phyloP scores from a whole-genome alignment of 805 yeast species.

The Yarrowia alimentaria region DNA sequence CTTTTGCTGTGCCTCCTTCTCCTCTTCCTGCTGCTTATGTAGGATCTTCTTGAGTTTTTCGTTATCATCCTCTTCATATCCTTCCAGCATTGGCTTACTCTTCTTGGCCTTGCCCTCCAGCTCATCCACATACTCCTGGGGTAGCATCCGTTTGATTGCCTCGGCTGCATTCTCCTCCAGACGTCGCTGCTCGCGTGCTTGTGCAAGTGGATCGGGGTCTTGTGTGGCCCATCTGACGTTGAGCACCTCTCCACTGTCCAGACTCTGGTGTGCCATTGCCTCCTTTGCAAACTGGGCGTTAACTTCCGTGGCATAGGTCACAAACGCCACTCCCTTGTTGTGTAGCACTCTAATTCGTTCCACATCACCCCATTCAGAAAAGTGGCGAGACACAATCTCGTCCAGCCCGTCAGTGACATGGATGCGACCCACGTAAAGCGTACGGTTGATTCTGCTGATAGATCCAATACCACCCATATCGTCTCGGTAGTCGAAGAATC shows the following conservation, averaged over 20 bases:
- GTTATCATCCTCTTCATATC: conserved; percentile 37
- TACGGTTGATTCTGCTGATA: conserved; percentile 63
- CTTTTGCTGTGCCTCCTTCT: too few species aligned
- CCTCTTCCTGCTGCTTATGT: conserved; percentile 1
- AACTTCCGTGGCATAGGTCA: conserved; percentile 63
- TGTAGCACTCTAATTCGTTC: conserved; percentile 62
- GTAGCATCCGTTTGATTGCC: conserved; percentile 44
- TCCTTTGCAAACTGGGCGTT: conserved; percentile 95
- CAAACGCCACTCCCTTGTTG: conserved; percentile 70
- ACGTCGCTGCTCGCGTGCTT: conserved; percentile 48
- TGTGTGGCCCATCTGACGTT: conserved; percentile 85
- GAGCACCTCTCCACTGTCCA: conserved; percentile 64
- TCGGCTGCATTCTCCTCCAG: conserved; percentile 54
- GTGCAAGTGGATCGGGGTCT: conserved; percentile 75
- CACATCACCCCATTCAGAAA: conserved; percentile 73
- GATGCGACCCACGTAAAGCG: conserved; percentile 70
- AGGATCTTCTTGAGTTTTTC: conserved; percentile 12
- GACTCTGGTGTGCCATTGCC: conserved; percentile 82
- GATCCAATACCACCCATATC: conserved; percentile 96
- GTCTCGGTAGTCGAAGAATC: conserved; percentile 74
- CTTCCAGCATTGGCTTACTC: conserved; percentile 33
- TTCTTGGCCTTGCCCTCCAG: conserved; percentile 36
- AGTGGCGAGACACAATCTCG: conserved; percentile 48
- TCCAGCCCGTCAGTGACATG: conserved; percentile 46
- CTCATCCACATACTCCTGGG: conserved; percentile 45